These are phyloP conservation scores for Pythium guiyangense DNA, from an alignment of 352 stramenopile genomes.

Conservation along the genomic window DNA sequence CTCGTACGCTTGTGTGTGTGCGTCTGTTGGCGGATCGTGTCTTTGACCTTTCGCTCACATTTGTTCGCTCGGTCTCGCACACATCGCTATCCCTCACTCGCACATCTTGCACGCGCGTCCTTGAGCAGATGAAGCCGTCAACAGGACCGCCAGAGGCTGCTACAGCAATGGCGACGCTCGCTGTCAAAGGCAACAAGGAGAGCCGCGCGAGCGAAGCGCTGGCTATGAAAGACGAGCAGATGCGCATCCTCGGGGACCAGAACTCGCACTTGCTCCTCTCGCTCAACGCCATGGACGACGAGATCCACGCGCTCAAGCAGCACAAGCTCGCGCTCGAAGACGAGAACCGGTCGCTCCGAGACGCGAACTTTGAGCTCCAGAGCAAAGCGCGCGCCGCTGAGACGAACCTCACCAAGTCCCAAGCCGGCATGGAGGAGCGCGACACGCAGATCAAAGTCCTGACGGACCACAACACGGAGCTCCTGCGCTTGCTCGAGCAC, in stretches of 20 bases:
- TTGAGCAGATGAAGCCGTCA: not conserved
- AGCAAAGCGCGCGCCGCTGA: conserved; percentile 87
- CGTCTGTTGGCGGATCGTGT: too few relatives aligned
- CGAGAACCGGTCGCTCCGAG: conserved; percentile 88
- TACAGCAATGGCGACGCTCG: conserved; percentile 28
- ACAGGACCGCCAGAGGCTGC: conserved; percentile 1
- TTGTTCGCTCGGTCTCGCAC: too few relatives aligned
- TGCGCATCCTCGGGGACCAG: conserved; percentile 93
- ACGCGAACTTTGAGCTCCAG: conserved; percentile 93
- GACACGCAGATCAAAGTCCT: conserved; percentile 93
- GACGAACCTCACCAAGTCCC: conserved; percentile 73
- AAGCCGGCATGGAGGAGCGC: conserved; percentile 76
- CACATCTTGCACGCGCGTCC: too few relatives aligned
- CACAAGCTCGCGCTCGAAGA: conserved; percentile 76
- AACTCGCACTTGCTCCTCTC: conserved; percentile 86
- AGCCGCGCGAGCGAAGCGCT: conserved; percentile 88
- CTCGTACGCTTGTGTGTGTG: too few relatives aligned
- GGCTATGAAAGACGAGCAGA: conserved; percentile 95
- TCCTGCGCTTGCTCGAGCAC: conserved; percentile 92
- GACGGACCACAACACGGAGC: conserved; percentile 94
- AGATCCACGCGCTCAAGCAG: conserved; percentile 59
- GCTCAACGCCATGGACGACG: conserved; percentile 85
- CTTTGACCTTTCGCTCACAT: too few relatives aligned
- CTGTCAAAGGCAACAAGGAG: conserved; percentile 79
- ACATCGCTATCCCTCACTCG: too few relatives aligned